phyloP scores from a whole-genome alignment of 2,329 filamentous ascomycete species.

The Albifimbria verrucaria region DNA sequence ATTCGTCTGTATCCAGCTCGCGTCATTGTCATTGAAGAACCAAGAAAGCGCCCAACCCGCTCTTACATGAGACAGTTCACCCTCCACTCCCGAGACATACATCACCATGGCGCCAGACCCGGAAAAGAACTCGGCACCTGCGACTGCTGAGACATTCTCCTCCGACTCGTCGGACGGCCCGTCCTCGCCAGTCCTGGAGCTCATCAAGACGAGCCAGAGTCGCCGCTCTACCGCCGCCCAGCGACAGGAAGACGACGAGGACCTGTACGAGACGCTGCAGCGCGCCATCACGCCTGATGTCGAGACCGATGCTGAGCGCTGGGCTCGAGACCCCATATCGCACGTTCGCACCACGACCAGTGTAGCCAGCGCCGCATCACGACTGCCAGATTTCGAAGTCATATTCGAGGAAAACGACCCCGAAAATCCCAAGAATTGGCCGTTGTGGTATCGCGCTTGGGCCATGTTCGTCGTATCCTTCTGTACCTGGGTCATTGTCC shows the following conservation, averaged over 20 bases:
- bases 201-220: constrained; percentile 19
- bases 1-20: no score
- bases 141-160: not conserved
- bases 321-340: constrained; percentile 42
- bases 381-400: constrained; percentile 65
- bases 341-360: constrained; percentile 40
- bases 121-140: not conserved
- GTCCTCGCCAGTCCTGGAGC: constrained; percentile 19
- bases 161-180: not conserved
- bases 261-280: constrained; percentile 32
- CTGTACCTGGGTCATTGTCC: constrained; percentile 51
- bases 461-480: constrained; percentile 42
- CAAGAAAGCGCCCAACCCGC: no score
- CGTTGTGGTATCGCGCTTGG: constrained; percentile 43
- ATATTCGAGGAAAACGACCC: constrained; percentile 64
- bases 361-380: constrained; percentile 38
- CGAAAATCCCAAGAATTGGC: constrained; percentile 68
- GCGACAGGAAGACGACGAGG: constrained; percentile 17
- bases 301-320: constrained; percentile 36
- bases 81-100: not conserved
- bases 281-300: constrained; percentile 33
- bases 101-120: not conserved
- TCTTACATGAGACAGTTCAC: no score
- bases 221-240: constrained; percentile 11
- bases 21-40: no score